Percentiles rank a stretch among this genome's conserved stretches.
phyloP scores from a whole-genome alignment of 108 stramenopile genomes.

The Pelagomonas calceolata region DNA sequence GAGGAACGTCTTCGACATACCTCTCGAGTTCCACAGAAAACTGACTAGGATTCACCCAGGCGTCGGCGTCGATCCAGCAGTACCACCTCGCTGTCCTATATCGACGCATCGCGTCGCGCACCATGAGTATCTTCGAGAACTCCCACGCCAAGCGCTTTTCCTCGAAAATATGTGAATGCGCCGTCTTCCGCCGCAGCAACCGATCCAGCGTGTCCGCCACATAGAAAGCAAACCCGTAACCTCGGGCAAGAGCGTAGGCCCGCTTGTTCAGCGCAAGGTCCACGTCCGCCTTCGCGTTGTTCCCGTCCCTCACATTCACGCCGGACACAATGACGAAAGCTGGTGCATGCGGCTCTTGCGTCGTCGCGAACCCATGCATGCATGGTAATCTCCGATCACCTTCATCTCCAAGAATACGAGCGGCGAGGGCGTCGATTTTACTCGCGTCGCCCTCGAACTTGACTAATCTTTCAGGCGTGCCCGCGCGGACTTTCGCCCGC shows the following conservation, averaged over 20 bases:
- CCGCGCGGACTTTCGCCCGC: too few species aligned
- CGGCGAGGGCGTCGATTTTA: too few species aligned
- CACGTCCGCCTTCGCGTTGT: not conserved
- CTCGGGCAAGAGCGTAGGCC: not conserved
- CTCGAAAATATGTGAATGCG: not conserved
- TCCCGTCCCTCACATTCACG: not conserved
- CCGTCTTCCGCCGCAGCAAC: not conserved
- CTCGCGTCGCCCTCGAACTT: too few species aligned
- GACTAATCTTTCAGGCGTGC: too few species aligned
- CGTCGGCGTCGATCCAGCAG: not conserved
- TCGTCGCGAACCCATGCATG: too few species aligned
- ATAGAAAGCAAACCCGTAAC: not conserved
- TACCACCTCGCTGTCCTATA: not conserved
- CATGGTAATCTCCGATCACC: too few species aligned
- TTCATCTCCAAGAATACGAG: too few species aligned
- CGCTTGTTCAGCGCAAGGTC: not conserved
- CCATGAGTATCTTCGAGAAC: not conserved
- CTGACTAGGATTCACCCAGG: not conserved
- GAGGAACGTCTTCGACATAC: not conserved
- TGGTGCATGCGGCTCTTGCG: not conserved
- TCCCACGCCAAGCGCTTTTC: not conserved
- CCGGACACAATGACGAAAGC: not conserved
- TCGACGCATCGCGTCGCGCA: not conserved
- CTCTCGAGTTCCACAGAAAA: not conserved
- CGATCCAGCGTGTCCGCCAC: not conserved